Evolutionary conservation across 768 basidiomycete species (phyloP), one percentile per base, ranked within the genome.

Genomic region (Termitomyces sp.): DNA sequence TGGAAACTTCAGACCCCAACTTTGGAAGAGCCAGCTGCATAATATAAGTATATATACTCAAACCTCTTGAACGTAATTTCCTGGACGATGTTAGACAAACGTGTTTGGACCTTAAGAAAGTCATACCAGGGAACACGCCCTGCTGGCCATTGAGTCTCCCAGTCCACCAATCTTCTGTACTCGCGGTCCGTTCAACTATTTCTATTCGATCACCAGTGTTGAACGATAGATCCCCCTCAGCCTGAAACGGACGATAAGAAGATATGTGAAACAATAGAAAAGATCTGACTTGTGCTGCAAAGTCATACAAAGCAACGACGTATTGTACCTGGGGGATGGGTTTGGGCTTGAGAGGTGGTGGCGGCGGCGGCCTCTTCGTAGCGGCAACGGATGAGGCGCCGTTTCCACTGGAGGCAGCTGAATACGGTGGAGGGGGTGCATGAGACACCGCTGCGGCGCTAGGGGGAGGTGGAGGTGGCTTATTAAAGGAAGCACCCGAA

Each of bases 131-230:
- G 74, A 98, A 98, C 16, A 94, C 89, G 8, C 95, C 95, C 69
- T 92, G 84, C 60, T 70, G 69, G 7, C 94, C 94, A 62, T 92
- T 85, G 63, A 96, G 54, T 65, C 83, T 81, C 7, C 96, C 95
- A 28, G 94, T 97, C 96, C 96, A 98, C 95, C 95, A 98, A 68
- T 98, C 95, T 68, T 98, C 92, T 28, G 86, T 68, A 65, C 85
- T 94, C 7, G 81, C 82, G 18, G 88, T 86, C 71, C 83, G 83
- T 71, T 94, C 87, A 36, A 97, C 80, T 54, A 98, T 77, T 73
- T 96, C 93, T 70, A 98, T 98, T 62, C 81, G 78, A 71, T 98
- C 95, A 16, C 96, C 96, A 16, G 85, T 83, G 60, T 78, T 84
- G 76, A 98, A 98, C 0, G 87, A 88, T 56, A 98, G 75, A 72